Evolutionary conservation across 2,329 filamentous ascomycete genomes (phyloP).

Genomic region (Fusarium sp.): DNA sequence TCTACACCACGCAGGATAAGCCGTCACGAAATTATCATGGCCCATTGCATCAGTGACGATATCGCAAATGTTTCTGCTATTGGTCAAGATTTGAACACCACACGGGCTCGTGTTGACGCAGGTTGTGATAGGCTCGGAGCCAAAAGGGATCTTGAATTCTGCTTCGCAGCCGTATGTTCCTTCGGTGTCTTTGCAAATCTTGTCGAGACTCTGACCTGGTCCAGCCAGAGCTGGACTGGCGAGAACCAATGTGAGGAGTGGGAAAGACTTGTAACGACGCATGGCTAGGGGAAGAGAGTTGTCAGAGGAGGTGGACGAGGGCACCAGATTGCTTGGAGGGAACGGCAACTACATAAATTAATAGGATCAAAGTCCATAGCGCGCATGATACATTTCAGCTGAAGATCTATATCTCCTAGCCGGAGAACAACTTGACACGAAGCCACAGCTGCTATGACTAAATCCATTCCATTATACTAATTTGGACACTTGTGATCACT

Average conservation of each 20-base stretch:
- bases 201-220: slow-evolving; percentile 17
- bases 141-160: slow-evolving; percentile 17
- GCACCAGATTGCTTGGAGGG: no score
- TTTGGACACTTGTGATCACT: background rate
- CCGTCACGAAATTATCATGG: slow-evolving; percentile 9
- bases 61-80: slow-evolving; percentile 20
- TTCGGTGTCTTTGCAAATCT: slow-evolving; percentile 23
- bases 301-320: background rate
- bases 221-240: slow-evolving; percentile 3
- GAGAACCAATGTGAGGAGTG: background rate
- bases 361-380: background rate
- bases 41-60: slow-evolving; percentile 10
- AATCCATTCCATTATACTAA: slow-evolving; percentile 1
- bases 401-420: background rate
- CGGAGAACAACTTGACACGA: background rate
- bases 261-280: background rate
- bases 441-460: slow-evolving; percentile 8
- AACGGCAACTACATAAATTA: background rate
- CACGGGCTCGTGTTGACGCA: slow-evolving; percentile 24
- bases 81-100: slow-evolving; percentile 23
- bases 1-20: slow-evolving; percentile 12
- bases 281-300: background rate
- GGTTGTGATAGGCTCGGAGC: slow-evolving; percentile 17
- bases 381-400: slow-evolving; percentile 7
- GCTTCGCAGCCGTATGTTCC: slow-evolving; percentile 26